Evolutionary conservation across 1,139 yeast species (phyloP).

Genomic region (Pneumocystis jirovecii): DNA sequence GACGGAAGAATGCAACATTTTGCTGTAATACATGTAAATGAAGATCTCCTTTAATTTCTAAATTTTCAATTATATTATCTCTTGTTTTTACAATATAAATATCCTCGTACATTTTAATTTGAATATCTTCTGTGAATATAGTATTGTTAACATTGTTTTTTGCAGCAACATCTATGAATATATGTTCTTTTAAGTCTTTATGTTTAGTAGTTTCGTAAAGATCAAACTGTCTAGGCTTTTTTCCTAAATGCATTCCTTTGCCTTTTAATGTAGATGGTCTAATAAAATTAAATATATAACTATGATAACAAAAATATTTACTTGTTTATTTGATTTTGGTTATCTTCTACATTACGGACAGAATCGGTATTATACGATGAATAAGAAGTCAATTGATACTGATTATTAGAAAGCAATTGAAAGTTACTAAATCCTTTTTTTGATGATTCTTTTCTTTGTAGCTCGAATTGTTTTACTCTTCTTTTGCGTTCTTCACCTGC

Average conservation of each 20-base stretch:
- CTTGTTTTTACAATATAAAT: constrained; percentile 63
- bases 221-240: constrained; percentile 31
- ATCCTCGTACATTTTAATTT: constrained; percentile 64
- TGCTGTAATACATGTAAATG: constrained; percentile 32
- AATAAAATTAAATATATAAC: constrained; percentile 1
- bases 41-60: constrained; percentile 82
- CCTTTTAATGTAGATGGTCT: constrained; percentile 37
- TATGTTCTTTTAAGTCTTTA: constrained; percentile 18
- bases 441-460: constrained; percentile 58
- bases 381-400: constrained; percentile 12
- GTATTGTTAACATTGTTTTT: constrained; percentile 6
- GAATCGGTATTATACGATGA: constrained; percentile 13
- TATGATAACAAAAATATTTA: not conserved
- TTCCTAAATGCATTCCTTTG: constrained; percentile 71
- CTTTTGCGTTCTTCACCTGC: constrained; percentile 95
- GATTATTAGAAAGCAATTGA: constrained; percentile 15
- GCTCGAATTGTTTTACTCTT: constrained; percentile 83
- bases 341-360: constrained; percentile 14
- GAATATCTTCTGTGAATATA: constrained; percentile 43
- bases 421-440: constrained; percentile 29
- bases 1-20: not conserved
- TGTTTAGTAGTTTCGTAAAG: constrained; percentile 32
- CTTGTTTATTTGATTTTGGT: not conserved
- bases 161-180: constrained; percentile 14
- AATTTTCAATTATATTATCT: constrained; percentile 60